phyloP scores from a whole-genome alignment of 352 stramenopile species.

The Phytophthora citrophthora region DNA sequence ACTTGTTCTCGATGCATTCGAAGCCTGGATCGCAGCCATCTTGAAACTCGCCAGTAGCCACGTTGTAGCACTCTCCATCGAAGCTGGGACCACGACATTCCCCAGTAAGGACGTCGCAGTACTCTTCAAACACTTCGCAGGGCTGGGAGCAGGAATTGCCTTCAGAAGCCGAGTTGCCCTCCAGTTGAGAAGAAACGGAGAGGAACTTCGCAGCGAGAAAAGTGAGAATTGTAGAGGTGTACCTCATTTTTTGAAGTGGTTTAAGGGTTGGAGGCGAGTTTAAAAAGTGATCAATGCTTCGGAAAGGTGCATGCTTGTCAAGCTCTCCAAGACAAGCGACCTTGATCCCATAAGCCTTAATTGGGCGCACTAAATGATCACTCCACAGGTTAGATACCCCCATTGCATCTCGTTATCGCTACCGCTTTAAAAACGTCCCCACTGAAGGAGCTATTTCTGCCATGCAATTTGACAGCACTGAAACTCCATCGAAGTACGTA shows the following conservation, averaged over 20 bases:
- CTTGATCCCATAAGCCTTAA: too few relatives aligned
- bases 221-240: constrained; percentile 1
- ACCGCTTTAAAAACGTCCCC: too few relatives aligned
- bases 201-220: constrained; percentile 1
- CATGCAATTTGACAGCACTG: too few relatives aligned
- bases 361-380: too few relatives aligned
- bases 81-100: constrained; percentile 16
- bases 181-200: constrained; percentile 1
- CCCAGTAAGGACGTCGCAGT: constrained; percentile 31
- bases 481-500: too few relatives aligned
- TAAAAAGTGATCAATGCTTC: too few relatives aligned
- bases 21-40: constrained; percentile 24
- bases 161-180: constrained; percentile 5
- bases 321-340: too few relatives aligned
- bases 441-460: too few relatives aligned
- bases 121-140: constrained; percentile 32
- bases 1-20: constrained; percentile 28
- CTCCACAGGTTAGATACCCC: too few relatives aligned
- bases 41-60: constrained; percentile 17
- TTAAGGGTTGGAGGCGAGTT: background rate
- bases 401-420: too few relatives aligned
- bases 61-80: constrained; percentile 20
- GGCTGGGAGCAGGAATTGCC: constrained; percentile 9
- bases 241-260: constrained; percentile 11
- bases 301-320: too few relatives aligned